Evolutionary conservation across 148 eudicot genomes (phyloP).

Genomic region (Chenopodium berlandieri): DNA sequence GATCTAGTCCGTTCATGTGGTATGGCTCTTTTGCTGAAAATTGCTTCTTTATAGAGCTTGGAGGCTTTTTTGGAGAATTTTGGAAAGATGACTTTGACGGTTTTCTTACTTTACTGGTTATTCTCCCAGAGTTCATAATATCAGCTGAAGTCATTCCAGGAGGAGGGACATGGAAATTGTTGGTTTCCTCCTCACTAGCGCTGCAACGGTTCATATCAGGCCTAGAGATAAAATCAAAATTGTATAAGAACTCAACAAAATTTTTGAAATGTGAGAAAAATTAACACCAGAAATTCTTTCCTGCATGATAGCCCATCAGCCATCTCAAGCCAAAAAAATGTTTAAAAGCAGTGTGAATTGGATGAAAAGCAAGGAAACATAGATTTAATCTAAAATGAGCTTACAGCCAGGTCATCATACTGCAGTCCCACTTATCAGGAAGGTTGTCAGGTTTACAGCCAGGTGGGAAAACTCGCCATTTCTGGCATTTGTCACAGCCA

Average conservation of each 20-base stretch:
- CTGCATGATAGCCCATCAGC: not conserved
- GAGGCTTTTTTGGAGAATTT: conserved; percentile 34
- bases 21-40: conserved; percentile 37
- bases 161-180: conserved; percentile 36
- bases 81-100: conserved; percentile 37
- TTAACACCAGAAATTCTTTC: not conserved
- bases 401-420: conserved; percentile 93
- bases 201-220: conserved; percentile 84
- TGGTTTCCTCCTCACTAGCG: conserved; percentile 64
- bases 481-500: conserved; percentile 73
- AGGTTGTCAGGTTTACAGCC: conserved; percentile 63
- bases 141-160: conserved; percentile 33
- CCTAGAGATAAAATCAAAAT: conserved; percentile 38
- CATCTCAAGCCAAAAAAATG: not conserved
- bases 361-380: not conserved
- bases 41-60: conserved; percentile 42
- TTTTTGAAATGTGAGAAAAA: too few species aligned
- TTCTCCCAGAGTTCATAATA: conserved; percentile 35
- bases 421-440: conserved; percentile 85
- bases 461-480: conserved; percentile 90
- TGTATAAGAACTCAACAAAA: conserved; percentile 10
- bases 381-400: conserved; percentile 30
- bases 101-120: conserved; percentile 44
- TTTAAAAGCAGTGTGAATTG: not conserved
- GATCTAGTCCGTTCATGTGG: conserved; percentile 29